Evolutionary conservation across 805 yeast species (phyloP).

Genomic region (Yarrowia alimentaria): DNA sequence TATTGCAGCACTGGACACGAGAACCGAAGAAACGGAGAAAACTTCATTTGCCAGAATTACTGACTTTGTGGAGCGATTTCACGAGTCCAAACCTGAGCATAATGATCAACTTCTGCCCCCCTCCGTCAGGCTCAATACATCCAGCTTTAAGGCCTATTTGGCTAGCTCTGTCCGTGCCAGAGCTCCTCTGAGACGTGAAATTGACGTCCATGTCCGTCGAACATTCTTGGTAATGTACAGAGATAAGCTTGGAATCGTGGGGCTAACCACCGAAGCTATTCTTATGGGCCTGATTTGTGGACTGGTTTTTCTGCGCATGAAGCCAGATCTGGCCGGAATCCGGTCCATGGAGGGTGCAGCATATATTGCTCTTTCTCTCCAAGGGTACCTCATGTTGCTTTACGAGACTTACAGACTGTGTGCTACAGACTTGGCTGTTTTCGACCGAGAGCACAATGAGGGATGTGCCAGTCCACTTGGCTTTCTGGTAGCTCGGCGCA

Average conservation of each 20-base stretch:
- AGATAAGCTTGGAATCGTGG: constrained; percentile 51
- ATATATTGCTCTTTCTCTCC: constrained; percentile 53
- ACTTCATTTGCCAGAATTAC: constrained; percentile 42
- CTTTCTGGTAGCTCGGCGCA: constrained; percentile 61
- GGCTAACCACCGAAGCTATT: constrained; percentile 48
- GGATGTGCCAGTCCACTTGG: constrained; percentile 65
- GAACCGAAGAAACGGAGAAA: constrained; percentile 43
- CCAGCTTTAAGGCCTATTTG: no score
- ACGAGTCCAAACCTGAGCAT: not conserved
- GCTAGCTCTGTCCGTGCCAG: constrained; percentile 36
- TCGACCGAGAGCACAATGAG: constrained; percentile 70
- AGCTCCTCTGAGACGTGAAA: constrained; percentile 48
- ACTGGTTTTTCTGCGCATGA: constrained; percentile 70
- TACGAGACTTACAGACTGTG: constrained; percentile 62
- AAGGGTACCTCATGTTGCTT: constrained; percentile 54
- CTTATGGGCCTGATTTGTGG: constrained; percentile 64
- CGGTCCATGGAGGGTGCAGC: constrained; percentile 56
- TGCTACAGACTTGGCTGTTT: constrained; percentile 52
- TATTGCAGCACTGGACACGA: constrained; percentile 54
- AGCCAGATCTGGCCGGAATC: constrained; percentile 55
- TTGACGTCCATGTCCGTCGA: constrained; percentile 47
- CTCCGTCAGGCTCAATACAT: no score
- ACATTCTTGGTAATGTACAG: constrained; percentile 49
- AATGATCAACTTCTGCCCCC: no score
- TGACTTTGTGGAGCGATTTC: constrained; percentile 45